These are phyloP conservation scores for Apiospora phragmitis DNA, from an alignment of 2,329 filamentous ascomycete genomes.

Conservation along the genomic window DNA sequence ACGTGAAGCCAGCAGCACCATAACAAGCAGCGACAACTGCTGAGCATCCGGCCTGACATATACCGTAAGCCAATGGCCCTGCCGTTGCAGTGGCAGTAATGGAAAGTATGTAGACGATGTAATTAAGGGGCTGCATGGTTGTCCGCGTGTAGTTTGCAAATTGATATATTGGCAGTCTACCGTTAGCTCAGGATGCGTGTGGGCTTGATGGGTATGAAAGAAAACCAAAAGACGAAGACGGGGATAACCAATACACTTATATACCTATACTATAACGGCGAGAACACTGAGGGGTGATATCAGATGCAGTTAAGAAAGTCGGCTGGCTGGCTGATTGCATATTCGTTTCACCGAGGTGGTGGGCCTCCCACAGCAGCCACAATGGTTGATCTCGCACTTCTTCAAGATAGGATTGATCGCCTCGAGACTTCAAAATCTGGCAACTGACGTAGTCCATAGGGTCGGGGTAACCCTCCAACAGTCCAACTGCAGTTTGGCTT, in stretches of 20 bases:
- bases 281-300: not conserved
- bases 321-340: not conserved
- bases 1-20: conserved; percentile 29
- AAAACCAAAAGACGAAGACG: not conserved
- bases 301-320: not conserved
- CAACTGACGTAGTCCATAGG: not conserved
- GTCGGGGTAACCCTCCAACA: not conserved
- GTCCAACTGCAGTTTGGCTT: too few relatives aligned
- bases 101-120: conserved; percentile 10
- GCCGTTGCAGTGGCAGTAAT: not conserved
- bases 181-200: not conserved
- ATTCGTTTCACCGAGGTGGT: not conserved
- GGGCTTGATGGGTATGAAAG: not conserved
- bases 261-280: not conserved
- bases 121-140: not conserved
- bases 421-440: not conserved
- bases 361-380: not conserved
- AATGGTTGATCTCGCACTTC: not conserved
- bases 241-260: not conserved
- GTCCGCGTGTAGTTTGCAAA: not conserved
- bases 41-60: conserved; percentile 49
- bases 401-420: not conserved
- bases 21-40: conserved; percentile 47
- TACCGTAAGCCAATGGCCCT: conserved; percentile 36
- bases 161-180: not conserved